These are phyloP conservation scores for Colletotrichum eremochloae DNA, from an alignment of 2,329 filamentous ascomycete genomes.

Conservation along the genomic window DNA sequence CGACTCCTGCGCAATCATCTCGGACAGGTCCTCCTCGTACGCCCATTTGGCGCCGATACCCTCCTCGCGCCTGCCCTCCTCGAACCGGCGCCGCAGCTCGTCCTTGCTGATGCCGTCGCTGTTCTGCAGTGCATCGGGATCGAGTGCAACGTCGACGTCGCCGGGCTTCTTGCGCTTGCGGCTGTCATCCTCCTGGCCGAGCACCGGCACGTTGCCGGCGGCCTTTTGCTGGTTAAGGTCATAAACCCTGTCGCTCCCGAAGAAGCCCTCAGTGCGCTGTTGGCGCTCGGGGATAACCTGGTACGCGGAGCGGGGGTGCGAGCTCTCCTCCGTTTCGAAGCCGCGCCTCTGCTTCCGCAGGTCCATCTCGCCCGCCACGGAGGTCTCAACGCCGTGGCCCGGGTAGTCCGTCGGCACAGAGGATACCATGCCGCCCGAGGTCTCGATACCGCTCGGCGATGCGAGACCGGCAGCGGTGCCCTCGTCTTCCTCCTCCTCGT, in stretches of 20 bases:
- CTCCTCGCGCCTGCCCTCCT: constrained; percentile 76
- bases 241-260: constrained; percentile 94
- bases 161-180: constrained; percentile 96
- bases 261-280: constrained; percentile 90
- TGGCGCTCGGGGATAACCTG: constrained; percentile 91
- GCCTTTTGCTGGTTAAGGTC: constrained; percentile 75
- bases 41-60: constrained; percentile 77
- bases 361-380: constrained; percentile 88
- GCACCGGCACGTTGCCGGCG: constrained; percentile 70
- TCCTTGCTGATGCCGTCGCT: constrained; percentile 88
- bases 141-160: constrained; percentile 92
- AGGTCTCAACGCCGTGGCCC: constrained; percentile 77
- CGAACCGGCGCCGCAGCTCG: constrained; percentile 83
- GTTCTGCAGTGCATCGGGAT: constrained; percentile 82
- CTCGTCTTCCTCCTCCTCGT: constrained; percentile 73
- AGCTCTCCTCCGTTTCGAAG: constrained; percentile 87
- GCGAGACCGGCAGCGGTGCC: constrained; percentile 76
- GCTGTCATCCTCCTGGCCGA: constrained; percentile 83
- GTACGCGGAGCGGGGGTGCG: constrained; percentile 83
- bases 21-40: constrained; percentile 88
- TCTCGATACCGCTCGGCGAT: constrained; percentile 83
- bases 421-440: constrained; percentile 84
- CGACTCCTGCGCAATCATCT: constrained; percentile 96
- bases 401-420: constrained; percentile 84
- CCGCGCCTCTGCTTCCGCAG: constrained; percentile 88